Evolutionary conservation across 1,139 yeast species (phyloP).

Genomic region (Blastobotrys indianensis): DNA sequence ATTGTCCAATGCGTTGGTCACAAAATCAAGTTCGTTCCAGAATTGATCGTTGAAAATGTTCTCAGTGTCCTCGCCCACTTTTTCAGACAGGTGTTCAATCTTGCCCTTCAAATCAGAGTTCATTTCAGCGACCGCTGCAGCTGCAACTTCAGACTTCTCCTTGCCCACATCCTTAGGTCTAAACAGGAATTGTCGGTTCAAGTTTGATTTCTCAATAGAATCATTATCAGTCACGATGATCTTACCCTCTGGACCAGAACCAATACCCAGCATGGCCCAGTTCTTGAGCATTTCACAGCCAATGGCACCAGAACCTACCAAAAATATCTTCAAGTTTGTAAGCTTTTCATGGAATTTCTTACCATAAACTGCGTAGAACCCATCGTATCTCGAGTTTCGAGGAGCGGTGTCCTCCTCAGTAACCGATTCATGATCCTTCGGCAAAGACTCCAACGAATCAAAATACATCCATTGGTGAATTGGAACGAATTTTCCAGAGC

Average conservation of each 20-base stretch:
- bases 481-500: constrained; percentile 91
- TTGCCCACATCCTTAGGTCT: constrained; percentile 92
- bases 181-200: constrained; percentile 93
- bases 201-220: constrained; percentile 88
- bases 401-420: constrained; percentile 70
- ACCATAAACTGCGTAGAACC: constrained; percentile 93
- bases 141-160: constrained; percentile 87
- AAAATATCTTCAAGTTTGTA: constrained; percentile 72
- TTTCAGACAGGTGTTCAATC: constrained; percentile 70
- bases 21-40: constrained; percentile 79
- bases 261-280: constrained; percentile 97
- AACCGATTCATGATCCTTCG: constrained; percentile 45
- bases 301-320: constrained; percentile 98
- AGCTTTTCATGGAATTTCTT: constrained; percentile 63
- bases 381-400: constrained; percentile 76
- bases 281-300: constrained; percentile 98
- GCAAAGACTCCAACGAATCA: constrained; percentile 89
- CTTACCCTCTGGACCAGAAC: constrained; percentile 83
- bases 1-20: constrained; percentile 93
- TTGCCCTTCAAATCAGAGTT: constrained; percentile 78
- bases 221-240: constrained; percentile 89
- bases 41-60: constrained; percentile 77
- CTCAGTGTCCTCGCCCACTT: constrained; percentile 93
- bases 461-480: constrained; percentile 86
- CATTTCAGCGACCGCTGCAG: constrained; percentile 75